These are phyloP conservation scores for Aspergillus hiratsukae DNA, from an alignment of 2,329 filamentous ascomycete genomes.

Conservation along the genomic window DNA sequence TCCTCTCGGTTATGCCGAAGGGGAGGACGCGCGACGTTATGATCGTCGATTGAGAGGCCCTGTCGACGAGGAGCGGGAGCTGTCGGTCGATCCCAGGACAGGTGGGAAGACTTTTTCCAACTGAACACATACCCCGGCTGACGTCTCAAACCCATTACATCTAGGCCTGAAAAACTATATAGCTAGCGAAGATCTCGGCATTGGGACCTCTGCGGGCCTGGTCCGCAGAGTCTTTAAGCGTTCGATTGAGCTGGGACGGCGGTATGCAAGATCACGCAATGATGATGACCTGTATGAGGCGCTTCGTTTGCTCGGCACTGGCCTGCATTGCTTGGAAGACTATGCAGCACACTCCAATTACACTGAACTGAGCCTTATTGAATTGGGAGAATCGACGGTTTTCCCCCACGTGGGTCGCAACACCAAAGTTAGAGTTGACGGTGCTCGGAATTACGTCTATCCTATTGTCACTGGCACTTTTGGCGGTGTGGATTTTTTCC, in stretches of 20 bases:
- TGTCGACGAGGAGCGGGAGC: slow-evolving; percentile 71
- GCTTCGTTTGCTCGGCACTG: slow-evolving; percentile 79
- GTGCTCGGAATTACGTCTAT: slow-evolving; percentile 64
- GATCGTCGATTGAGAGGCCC: slow-evolving; percentile 76
- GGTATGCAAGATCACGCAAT: slow-evolving; percentile 61
- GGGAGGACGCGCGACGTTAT: slow-evolving; percentile 77
- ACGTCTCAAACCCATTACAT: not conserved
- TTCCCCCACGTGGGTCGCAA: slow-evolving; percentile 82
- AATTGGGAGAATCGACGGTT: slow-evolving; percentile 72
- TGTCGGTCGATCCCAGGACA: slow-evolving; percentile 69
- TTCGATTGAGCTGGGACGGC: slow-evolving; percentile 75
- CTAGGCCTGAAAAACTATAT: slow-evolving; percentile 84
- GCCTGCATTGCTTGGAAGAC: slow-evolving; percentile 85
- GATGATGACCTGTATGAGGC: slow-evolving; percentile 83
- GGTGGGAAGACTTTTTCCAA: slow-evolving; percentile 35
- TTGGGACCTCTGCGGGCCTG: slow-evolving; percentile 76
- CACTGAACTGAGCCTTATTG: slow-evolving; percentile 78
- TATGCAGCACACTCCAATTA: slow-evolving; percentile 95
- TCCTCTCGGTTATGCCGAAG: slow-evolving; percentile 81
- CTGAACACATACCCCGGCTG: not conserved
- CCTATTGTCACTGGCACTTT: slow-evolving; percentile 89
- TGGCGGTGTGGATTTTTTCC: slow-evolving; percentile 88
- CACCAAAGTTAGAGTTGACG: slow-evolving; percentile 66
- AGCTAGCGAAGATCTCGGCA: slow-evolving; percentile 71
- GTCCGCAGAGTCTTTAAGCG: slow-evolving; percentile 68